Conservation (phyloP, 2,329 filamentous ascomycete genomes). For the Sporothrix schenckii region DNA sequence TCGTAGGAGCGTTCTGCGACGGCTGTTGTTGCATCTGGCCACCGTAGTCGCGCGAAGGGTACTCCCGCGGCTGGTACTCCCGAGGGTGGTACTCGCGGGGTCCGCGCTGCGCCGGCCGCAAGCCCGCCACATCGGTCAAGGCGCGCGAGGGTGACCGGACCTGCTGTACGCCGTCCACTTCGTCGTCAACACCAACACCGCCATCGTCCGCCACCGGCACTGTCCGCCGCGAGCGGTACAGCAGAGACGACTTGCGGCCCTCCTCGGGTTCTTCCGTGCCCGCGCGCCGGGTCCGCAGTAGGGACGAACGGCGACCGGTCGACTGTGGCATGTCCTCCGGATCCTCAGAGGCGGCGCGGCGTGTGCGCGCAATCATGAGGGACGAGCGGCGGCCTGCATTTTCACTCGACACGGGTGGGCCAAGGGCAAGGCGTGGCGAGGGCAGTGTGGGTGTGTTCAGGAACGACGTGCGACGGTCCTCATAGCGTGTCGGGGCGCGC, state of each 20-base stretch:
- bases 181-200: conserved; percentile 44
- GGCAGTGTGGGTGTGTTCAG: conserved; percentile 51
- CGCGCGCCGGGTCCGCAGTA: conserved; percentile 42
- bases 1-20: neutral
- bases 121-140: conserved; percentile 56
- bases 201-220: conserved; percentile 52
- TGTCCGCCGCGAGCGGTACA: conserved; percentile 51
- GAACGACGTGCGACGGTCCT: conserved; percentile 56
- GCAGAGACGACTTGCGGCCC: conserved; percentile 53
- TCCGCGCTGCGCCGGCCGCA: conserved; percentile 46
- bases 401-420: conserved; percentile 50
- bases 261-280: conserved; percentile 56
- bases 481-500: conserved; percentile 45
- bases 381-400: conserved; percentile 56
- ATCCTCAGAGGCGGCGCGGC: conserved; percentile 55
- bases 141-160: conserved; percentile 62
- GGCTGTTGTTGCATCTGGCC: conserved; percentile 21
- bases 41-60: conserved; percentile 28
- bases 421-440: conserved; percentile 48
- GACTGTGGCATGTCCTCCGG: conserved; percentile 45
- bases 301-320: conserved; percentile 51
- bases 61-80: conserved; percentile 28
- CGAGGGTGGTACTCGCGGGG: conserved; percentile 37
- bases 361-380: conserved; percentile 48
- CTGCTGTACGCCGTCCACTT: conserved; percentile 40